phyloP scores from a whole-genome alignment of 352 stramenopile genomes.

The Globisporangium nunn region DNA sequence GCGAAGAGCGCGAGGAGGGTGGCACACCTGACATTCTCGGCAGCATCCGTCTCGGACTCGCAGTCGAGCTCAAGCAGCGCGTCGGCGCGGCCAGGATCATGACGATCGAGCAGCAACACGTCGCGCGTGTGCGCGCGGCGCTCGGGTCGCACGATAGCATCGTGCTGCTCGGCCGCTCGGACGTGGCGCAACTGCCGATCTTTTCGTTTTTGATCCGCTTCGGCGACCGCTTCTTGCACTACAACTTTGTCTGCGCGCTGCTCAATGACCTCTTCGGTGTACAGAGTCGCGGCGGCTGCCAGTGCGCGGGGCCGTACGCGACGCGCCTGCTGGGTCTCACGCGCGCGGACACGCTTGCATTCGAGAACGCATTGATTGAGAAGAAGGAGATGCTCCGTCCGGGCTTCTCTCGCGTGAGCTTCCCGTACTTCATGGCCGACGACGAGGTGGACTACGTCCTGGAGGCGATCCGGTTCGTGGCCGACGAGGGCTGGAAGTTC shows the following conservation, averaged over 20 bases:
- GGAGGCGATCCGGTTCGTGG: slow-evolving; percentile 89
- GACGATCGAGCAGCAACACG: slow-evolving; percentile 34
- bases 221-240: slow-evolving; percentile 90
- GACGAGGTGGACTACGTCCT: slow-evolving; percentile 93
- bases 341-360: slow-evolving; percentile 40
- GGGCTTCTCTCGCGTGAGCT: slow-evolving; percentile 91
- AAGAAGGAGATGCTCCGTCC: slow-evolving; percentile 91
- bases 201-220: slow-evolving; percentile 93
- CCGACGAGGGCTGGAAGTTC: slow-evolving; percentile 89
- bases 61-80: slow-evolving; percentile 86
- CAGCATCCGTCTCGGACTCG: slow-evolving; percentile 88
- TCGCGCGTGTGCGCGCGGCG: slow-evolving; percentile 26
- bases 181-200: slow-evolving; percentile 79
- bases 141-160: slow-evolving; percentile 57
- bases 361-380: slow-evolving; percentile 85
- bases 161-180: slow-evolving; percentile 82
- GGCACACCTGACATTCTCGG: slow-evolving; percentile 94
- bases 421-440: slow-evolving; percentile 81
- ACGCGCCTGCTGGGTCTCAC: slow-evolving; percentile 89
- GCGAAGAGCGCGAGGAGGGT: slow-evolving; percentile 88
- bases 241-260: slow-evolving; percentile 96
- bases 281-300: slow-evolving; percentile 53
- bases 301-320: slow-evolving; percentile 91
- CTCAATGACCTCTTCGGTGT: slow-evolving; percentile 98
- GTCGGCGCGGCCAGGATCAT: slow-evolving; percentile 48